Evolutionary conservation across 2,329 filamentous ascomycete species (phyloP).

Genomic region (Arthroderma sp.): DNA sequence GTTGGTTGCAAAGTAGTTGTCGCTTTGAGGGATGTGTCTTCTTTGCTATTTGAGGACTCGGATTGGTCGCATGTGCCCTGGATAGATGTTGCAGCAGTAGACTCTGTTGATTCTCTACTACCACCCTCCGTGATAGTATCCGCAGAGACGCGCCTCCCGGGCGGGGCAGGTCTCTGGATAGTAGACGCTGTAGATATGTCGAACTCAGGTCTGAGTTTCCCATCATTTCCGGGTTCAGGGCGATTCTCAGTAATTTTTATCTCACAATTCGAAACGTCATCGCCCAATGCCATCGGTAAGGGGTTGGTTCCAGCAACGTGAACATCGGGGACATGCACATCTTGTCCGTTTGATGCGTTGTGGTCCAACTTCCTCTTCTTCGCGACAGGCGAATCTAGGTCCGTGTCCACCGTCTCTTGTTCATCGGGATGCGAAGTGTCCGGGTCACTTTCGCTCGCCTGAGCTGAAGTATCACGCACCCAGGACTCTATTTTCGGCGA

Average conservation of each 20-base stretch:
- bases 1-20: neutral
- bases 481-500: neutral
- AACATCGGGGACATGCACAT: no score
- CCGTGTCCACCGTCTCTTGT: neutral
- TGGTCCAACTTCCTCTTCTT: conserved; percentile 1
- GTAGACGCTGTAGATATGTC: no score
- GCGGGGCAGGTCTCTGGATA: no score
- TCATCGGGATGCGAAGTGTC: neutral
- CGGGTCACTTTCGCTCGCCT: neutral
- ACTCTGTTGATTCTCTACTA: conserved; percentile 22
- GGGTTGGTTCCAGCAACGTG: no score
- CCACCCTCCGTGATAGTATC: conserved; percentile 15
- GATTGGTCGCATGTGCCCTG: conserved; percentile 12
- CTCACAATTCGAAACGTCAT: no score
- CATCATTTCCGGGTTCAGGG: no score
- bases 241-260: no score
- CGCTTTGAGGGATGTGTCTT: neutral
- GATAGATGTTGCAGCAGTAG: conserved; percentile 26
- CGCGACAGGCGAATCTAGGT: neutral
- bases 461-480: neutral
- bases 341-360: neutral
- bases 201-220: no score
- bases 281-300: no score
- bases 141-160: neutral
- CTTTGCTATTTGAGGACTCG: neutral